A percentile compares a stretch with the other conserved stretches of the same genome.
These are phyloP conservation scores for Naganishia onofrii DNA, from an alignment of 768 basidiomycete genomes.

Conservation along the genomic window DNA sequence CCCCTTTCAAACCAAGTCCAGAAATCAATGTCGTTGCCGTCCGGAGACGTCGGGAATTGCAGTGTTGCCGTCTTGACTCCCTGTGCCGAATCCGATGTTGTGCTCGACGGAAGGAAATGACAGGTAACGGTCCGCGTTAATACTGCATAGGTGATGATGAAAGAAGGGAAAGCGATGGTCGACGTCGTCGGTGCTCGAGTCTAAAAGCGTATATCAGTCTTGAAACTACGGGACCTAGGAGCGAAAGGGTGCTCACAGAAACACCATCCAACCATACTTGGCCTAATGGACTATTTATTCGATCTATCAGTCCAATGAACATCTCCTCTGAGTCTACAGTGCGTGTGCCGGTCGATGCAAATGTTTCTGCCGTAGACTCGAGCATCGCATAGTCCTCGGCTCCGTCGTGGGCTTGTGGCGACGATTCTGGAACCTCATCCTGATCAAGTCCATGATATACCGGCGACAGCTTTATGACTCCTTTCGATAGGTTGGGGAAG, in stretches of 20 bases:
- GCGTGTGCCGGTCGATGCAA: background rate
- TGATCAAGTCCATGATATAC: constrained; percentile 5
- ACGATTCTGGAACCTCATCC: constrained; percentile 35
- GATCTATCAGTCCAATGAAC: constrained; percentile 33
- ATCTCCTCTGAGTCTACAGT: constrained; percentile 3
- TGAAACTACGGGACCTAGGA: background rate
- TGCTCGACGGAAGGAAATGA: background rate
- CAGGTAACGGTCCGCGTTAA: constrained; percentile 38
- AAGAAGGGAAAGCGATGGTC: constrained; percentile 42
- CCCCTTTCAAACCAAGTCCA: constrained; percentile 19
- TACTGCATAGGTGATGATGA: constrained; percentile 46
- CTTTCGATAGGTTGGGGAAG: constrained; percentile 35
- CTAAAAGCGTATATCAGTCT: constrained; percentile 23
- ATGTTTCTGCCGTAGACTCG: constrained; percentile 17
- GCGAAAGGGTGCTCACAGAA: constrained; percentile 39
- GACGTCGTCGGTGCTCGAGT: constrained; percentile 41
- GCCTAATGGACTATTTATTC: constrained; percentile 35
- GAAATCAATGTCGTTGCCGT: background rate
- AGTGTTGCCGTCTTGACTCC: background rate
- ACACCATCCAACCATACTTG: constrained; percentile 51
- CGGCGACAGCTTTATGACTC: background rate
- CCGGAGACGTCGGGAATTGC: background rate
- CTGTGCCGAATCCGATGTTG: background rate
- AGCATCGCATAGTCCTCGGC: constrained; percentile 3
- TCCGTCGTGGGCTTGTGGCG: constrained; percentile 22